Percentiles rank a stretch among this genome's conserved stretches.
Evolutionary conservation across 805 yeast genomes (phyloP).

Genomic region (Metahyphopichia silvanorum): DNA sequence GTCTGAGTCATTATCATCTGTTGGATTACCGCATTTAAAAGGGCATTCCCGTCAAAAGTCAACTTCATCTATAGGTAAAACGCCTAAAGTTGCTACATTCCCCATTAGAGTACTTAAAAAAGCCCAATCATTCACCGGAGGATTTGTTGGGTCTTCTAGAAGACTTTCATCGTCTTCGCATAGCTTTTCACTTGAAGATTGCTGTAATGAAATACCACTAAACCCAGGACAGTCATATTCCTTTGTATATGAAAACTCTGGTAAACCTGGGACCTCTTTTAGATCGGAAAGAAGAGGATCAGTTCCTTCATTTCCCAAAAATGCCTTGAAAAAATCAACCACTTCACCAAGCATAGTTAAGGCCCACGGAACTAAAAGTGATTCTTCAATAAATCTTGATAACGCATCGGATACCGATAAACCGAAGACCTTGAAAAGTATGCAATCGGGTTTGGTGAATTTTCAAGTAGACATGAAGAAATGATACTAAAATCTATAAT

Average conservation of each 20-base stretch:
- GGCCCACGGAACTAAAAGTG: constrained; percentile 3
- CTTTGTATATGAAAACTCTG: constrained; percentile 16
- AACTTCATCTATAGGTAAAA: no score
- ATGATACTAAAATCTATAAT: background rate
- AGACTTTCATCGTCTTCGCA: constrained; percentile 1
- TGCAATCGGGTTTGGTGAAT: constrained; percentile 28
- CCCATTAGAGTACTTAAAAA: constrained; percentile 2
- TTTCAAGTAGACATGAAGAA: constrained; percentile 16
- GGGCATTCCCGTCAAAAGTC: no score
- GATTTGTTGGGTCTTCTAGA: background rate
- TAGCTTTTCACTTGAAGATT: constrained; percentile 10
- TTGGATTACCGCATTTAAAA: no score
- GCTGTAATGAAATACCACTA: constrained; percentile 13
- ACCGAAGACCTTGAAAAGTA: constrained; percentile 15
- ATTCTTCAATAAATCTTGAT: constrained; percentile 1
- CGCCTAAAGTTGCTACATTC: background rate
- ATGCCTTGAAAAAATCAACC: background rate
- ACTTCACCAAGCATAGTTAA: background rate
- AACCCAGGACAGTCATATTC: constrained; percentile 13
- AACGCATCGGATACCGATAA: background rate
- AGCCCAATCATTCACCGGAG: constrained; percentile 2
- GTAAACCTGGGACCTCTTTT: background rate
- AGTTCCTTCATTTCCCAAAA: constrained; percentile 1
- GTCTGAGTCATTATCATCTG: background rate
- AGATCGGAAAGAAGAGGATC: constrained; percentile 2